A percentile compares a stretch with the other conserved stretches of the same genome.
These are phyloP conservation scores for Wickerhamiella lipophila DNA, from an alignment of 805 yeast species.

Conservation along the genomic window DNA sequence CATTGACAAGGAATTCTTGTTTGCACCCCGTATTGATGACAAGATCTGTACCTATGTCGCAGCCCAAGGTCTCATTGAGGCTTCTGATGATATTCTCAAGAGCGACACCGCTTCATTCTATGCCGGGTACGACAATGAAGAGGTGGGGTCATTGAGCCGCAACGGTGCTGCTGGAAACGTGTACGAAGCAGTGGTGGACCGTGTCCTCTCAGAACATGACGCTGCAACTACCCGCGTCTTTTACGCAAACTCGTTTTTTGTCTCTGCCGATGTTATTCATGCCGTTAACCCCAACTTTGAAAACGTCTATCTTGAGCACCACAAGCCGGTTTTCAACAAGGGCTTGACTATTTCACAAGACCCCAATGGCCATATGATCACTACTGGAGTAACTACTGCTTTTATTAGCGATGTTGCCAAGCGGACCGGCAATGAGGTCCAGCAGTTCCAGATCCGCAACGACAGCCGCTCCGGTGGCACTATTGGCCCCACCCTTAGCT, in stretches of 20 bases:
- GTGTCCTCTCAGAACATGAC: slow-evolving; percentile 30
- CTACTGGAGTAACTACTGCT: slow-evolving; percentile 62
- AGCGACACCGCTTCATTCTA: slow-evolving; percentile 35
- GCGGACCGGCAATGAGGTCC: slow-evolving; percentile 50
- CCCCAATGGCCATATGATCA: slow-evolving; percentile 73
- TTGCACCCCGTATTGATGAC: slow-evolving; percentile 77
- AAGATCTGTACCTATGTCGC: slow-evolving; percentile 72
- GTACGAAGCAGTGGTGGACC: slow-evolving; percentile 48
- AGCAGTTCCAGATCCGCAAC: slow-evolving; percentile 75
- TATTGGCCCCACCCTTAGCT: slow-evolving; percentile 50
- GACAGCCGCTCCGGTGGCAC: slow-evolving; percentile 81
- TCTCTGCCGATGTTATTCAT: slow-evolving; percentile 79
- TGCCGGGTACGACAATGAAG: slow-evolving; percentile 69
- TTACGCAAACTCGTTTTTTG: slow-evolving; percentile 63
- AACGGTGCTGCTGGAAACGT: slow-evolving; percentile 76
- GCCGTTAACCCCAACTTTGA: slow-evolving; percentile 59
- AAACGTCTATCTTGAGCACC: slow-evolving; percentile 55
- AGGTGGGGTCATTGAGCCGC: slow-evolving; percentile 66
- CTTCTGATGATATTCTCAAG: slow-evolving; percentile 29
- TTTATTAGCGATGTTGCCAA: slow-evolving; percentile 58
- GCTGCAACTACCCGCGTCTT: slow-evolving; percentile 31
- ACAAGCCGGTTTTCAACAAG: slow-evolving; percentile 66
- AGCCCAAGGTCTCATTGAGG: slow-evolving; percentile 43
- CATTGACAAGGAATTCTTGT: slow-evolving; percentile 58
- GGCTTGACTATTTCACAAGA: slow-evolving; percentile 63